phyloP scores from a whole-genome alignment of 2,329 filamentous ascomycete species.

The Gaeumannomyces sp. region DNA sequence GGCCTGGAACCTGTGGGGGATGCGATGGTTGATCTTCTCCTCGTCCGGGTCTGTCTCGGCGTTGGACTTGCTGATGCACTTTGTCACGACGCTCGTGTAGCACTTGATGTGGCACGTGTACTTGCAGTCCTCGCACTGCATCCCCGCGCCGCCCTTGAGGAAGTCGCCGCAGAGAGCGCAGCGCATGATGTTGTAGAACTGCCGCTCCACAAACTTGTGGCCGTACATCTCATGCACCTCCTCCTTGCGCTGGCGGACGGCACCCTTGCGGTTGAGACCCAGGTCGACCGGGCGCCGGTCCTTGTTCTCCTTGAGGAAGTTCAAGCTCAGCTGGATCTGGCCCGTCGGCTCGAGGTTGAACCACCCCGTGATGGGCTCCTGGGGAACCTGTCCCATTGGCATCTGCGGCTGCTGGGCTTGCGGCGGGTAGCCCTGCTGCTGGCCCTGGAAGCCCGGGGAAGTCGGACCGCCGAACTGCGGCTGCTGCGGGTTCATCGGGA shows the following conservation, averaged over 20 bases:
- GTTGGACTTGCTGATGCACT: conserved; percentile 99
- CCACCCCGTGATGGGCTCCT: conserved; percentile 78
- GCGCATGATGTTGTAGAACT: conserved; percentile 99
- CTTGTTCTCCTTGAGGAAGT: conserved; percentile 85
- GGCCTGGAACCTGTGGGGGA: conserved; percentile 93
- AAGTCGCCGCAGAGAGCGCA: conserved; percentile 97
- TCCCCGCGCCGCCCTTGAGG: conserved; percentile 95
- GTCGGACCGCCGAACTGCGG: conserved; percentile 38
- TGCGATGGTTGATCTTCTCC: conserved; percentile 99
- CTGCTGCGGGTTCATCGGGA: conserved; percentile 49
- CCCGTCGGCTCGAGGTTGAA: conserved; percentile 94
- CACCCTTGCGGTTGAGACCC: conserved; percentile 89
- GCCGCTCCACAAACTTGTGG: conserved; percentile 97
- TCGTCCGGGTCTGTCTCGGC: conserved; percentile 97
- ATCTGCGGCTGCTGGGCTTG: conserved; percentile 31
- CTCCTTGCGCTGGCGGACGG: conserved; percentile 95
- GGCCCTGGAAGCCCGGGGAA: conserved; percentile 29
- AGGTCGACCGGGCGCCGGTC: conserved; percentile 78
- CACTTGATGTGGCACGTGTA: conserved; percentile 99
- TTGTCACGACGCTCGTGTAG: conserved; percentile 93
- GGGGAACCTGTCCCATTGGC: conserved; percentile 32
- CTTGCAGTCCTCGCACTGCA: conserved; percentile 99
- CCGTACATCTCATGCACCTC: conserved; percentile 98
- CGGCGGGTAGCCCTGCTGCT: conserved; percentile 30
- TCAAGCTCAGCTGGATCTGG: conserved; percentile 83